These are phyloP conservation scores for Cerioporus squamosus DNA, from an alignment of 1,284 basidiomycete genomes.

Conservation along the genomic window DNA sequence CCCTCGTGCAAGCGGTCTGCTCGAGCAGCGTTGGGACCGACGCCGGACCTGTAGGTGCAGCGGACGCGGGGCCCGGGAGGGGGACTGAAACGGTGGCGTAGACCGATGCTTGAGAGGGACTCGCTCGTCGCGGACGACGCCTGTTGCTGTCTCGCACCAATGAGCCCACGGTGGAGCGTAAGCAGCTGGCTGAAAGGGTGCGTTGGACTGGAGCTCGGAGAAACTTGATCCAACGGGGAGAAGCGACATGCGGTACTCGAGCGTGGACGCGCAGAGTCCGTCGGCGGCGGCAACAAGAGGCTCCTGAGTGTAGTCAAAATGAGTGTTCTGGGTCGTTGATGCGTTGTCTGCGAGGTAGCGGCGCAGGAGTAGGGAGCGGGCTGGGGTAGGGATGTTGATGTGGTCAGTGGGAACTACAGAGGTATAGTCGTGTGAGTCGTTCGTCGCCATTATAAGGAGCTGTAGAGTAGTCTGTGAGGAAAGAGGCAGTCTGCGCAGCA, in stretches of 20 bases:
- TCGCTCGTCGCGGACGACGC: too few relatives aligned
- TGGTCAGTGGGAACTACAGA: slow-evolving; percentile 26
- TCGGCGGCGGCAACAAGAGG: background rate
- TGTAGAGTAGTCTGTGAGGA: slow-evolving; percentile 17
- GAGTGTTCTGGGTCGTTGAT: slow-evolving; percentile 13
- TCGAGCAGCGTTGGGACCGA: background rate
- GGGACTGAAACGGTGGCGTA: background rate
- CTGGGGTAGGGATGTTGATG: slow-evolving; percentile 10
- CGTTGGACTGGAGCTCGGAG: slow-evolving; percentile 42
- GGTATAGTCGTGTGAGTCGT: slow-evolving; percentile 26
- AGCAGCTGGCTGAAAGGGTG: slow-evolving; percentile 5
- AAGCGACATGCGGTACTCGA: slow-evolving; percentile 23
- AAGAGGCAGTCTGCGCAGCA: slow-evolving; percentile 18
- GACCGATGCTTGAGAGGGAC: background rate
- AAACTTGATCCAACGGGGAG: slow-evolving; percentile 6
- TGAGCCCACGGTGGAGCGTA: background rate
- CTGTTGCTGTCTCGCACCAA: too few relatives aligned
- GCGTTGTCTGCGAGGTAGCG: slow-evolving; percentile 23
- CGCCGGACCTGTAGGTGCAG: background rate
- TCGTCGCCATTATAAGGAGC: slow-evolving; percentile 26
- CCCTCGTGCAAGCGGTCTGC: too few relatives aligned
- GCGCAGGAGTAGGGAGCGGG: slow-evolving; percentile 24
- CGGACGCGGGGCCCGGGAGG: background rate
- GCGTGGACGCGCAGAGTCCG: slow-evolving; percentile 1
- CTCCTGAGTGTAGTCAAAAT: slow-evolving; percentile 6